phyloP scores from a whole-genome alignment of 2,329 filamentous ascomycete genomes.

The Hypocreales sp. region DNA sequence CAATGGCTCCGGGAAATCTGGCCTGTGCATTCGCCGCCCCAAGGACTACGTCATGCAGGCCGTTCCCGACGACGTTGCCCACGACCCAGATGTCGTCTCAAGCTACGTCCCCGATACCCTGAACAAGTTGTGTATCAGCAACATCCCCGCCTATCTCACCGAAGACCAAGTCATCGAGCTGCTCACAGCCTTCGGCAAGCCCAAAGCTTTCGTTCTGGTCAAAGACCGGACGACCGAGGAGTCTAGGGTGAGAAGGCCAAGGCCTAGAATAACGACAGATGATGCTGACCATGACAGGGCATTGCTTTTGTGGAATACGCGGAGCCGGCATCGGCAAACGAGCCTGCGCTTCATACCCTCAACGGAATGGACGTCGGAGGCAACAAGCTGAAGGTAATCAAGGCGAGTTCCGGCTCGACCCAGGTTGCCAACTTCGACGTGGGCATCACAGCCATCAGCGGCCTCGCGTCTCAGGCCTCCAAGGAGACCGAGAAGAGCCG shows the following conservation, averaged over 20 bases:
- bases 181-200: constrained; percentile 76
- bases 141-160: constrained; percentile 73
- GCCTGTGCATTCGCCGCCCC: constrained; percentile 67
- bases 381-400: constrained; percentile 66
- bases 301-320: constrained; percentile 94
- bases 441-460: constrained; percentile 93
- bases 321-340: constrained; percentile 54
- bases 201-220: constrained; percentile 82
- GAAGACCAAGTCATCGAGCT: constrained; percentile 90
- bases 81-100: constrained; percentile 63
- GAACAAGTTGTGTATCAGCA: constrained; percentile 87
- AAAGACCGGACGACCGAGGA: constrained; percentile 77
- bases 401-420: constrained; percentile 86
- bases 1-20: constrained; percentile 34
- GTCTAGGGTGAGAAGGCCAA: constrained; percentile 50
- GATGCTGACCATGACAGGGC: constrained; percentile 36
- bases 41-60: constrained; percentile 96
- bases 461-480: constrained; percentile 82
- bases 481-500: constrained; percentile 64
- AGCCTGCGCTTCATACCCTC: constrained; percentile 76
- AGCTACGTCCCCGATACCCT: constrained; percentile 77
- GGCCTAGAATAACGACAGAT: not conserved
- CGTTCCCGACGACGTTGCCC: constrained; percentile 54
- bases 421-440: constrained; percentile 87
- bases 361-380: constrained; percentile 91